These are phyloP conservation scores for Achaetomiella virescens DNA, from an alignment of 495 filamentous ascomycete genomes.

Conservation along the genomic window DNA sequence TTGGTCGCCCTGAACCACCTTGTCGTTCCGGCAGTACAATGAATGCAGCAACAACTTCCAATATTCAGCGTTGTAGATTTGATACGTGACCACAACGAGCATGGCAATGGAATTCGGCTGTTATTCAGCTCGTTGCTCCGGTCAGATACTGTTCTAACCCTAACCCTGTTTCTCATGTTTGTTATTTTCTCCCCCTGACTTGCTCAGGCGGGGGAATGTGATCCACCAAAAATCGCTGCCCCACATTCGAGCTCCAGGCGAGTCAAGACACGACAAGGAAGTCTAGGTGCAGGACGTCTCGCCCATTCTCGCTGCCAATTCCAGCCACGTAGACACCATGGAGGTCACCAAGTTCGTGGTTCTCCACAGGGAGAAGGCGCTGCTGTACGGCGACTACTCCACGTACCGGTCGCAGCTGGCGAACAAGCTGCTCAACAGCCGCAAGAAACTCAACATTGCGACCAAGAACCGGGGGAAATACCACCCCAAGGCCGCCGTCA, in stretches of 20 bases:
- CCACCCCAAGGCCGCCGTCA: constrained; percentile 61
- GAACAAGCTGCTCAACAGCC: constrained; percentile 72
- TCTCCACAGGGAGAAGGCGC: constrained; percentile 67
- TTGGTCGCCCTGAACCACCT: not conserved
- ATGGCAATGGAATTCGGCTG: too few species aligned
- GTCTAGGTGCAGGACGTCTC: not conserved
- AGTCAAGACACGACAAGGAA: constrained; percentile 8
- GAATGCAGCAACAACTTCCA: too few species aligned
- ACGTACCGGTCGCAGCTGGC: constrained; percentile 76
- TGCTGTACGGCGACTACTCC: constrained; percentile 82
- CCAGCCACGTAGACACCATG: constrained; percentile 46
- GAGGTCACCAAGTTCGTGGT: constrained; percentile 84
- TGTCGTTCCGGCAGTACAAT: too few species aligned
- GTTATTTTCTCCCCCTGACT: too few species aligned
- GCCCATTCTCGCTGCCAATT: not conserved
- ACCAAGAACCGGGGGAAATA: constrained; percentile 83
- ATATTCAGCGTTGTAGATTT: too few species aligned
- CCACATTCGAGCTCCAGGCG: constrained; percentile 4
- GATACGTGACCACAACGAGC: too few species aligned
- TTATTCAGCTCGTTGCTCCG: not conserved
- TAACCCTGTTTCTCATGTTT: not conserved
- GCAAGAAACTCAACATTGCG: constrained; percentile 75
- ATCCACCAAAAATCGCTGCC: constrained; percentile 4
- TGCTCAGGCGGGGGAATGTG: not conserved
- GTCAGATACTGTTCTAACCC: not conserved